Conservation (phyloP, 768 basidiomycete genomes). For the Lactarius quietus region DNA sequence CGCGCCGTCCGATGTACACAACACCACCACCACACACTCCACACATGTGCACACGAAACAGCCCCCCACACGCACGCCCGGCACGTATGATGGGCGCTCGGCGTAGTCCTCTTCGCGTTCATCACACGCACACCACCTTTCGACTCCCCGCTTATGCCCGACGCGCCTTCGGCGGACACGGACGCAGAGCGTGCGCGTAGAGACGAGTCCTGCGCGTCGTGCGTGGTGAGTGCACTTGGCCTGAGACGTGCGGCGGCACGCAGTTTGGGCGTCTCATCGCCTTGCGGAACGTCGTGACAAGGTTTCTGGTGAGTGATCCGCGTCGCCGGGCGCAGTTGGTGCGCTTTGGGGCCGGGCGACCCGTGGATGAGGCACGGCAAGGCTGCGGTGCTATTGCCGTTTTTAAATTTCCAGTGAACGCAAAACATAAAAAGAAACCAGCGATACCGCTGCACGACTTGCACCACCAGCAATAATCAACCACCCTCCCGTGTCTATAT, state of each 20-base stretch:
- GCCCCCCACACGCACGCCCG: too few relatives aligned
- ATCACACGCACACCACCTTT: conserved; percentile 72
- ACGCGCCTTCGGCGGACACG: conserved; percentile 30
- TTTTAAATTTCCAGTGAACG: too few relatives aligned
- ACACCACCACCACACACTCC: too few relatives aligned
- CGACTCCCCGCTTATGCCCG: conserved; percentile 34
- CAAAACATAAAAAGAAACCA: neutral
- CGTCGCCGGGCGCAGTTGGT: conserved; percentile 49
- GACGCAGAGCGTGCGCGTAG: conserved; percentile 41
- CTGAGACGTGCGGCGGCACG: conserved; percentile 37
- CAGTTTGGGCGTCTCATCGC: conserved; percentile 42
- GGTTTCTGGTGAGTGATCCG: conserved; percentile 68
- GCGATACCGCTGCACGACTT: conserved; percentile 1
- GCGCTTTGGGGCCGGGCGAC: conserved; percentile 43
- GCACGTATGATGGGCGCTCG: conserved; percentile 90
- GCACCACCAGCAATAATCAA: neutral
- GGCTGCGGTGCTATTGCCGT: neutral
- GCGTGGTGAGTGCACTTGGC: conserved; percentile 76
- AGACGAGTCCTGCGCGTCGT: conserved; percentile 76
- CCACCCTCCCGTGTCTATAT: neutral
- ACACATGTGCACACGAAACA: too few relatives aligned
- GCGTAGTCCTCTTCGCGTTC: conserved; percentile 81
- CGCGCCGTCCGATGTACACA: too few relatives aligned
- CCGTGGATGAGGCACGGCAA: conserved; percentile 11
- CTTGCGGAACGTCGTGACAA: conserved; percentile 52